Conservation (phyloP, 2,329 filamentous ascomycete species). For the Raffaelea albimanens region DNA sequence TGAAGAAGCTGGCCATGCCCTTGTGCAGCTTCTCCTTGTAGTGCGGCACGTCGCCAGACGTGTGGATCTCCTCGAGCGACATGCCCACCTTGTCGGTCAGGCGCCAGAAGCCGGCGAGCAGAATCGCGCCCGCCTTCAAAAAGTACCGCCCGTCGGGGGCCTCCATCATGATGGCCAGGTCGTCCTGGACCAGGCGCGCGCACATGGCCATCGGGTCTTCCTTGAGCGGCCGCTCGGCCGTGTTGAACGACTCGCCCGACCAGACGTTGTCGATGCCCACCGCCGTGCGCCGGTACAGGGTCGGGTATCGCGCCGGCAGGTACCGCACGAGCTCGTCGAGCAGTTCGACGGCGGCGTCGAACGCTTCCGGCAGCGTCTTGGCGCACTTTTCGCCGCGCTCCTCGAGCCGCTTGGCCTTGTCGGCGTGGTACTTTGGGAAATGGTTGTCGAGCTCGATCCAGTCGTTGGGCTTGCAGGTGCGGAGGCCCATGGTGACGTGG, state of each 20-base stretch:
- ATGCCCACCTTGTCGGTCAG: slow-evolving; percentile 74
- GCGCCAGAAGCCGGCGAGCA: slow-evolving; percentile 77
- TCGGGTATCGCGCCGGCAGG: slow-evolving; percentile 66
- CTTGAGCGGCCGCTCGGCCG: slow-evolving; percentile 49
- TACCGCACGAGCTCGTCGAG: slow-evolving; percentile 65
- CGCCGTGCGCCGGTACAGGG: slow-evolving; percentile 53
- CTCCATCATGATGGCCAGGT: slow-evolving; percentile 78
- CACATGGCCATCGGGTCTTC: slow-evolving; percentile 74
- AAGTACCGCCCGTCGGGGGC: slow-evolving; percentile 69
- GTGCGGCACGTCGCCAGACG: slow-evolving; percentile 64
- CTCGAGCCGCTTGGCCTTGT: slow-evolving; percentile 58
- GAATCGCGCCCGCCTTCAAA: slow-evolving; percentile 64
- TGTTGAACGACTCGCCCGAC: slow-evolving; percentile 65
- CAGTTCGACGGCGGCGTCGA: slow-evolving; percentile 63
- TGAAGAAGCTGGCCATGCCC: slow-evolving; percentile 76
- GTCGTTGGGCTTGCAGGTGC: slow-evolving; percentile 59
- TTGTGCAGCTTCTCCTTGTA: slow-evolving; percentile 63
- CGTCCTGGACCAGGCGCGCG: slow-evolving; percentile 68
- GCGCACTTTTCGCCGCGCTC: slow-evolving; percentile 61
- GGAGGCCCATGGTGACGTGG: slow-evolving; percentile 67
- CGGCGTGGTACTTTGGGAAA: slow-evolving; percentile 61
- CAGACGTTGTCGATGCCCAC: slow-evolving; percentile 61
- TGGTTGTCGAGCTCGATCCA: slow-evolving; percentile 85
- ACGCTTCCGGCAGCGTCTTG: slow-evolving; percentile 59
- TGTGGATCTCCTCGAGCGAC: slow-evolving; percentile 71